A percentile compares a stretch with the other conserved stretches of the same genome.
phyloP scores from a whole-genome alignment of 140 eudicot species.

The Senecio squalidus region DNA sequence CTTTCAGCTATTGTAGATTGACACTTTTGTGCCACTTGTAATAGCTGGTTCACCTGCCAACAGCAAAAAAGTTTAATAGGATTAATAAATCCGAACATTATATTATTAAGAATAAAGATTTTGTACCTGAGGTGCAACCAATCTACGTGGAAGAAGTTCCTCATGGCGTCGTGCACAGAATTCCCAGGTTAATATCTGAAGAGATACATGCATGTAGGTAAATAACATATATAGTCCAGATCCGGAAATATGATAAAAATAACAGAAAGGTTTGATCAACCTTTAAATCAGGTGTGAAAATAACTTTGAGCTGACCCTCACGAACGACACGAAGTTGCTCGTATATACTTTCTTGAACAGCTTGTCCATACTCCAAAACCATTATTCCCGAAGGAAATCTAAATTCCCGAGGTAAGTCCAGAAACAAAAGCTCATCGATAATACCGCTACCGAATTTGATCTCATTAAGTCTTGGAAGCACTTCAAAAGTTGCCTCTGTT shows the following conservation, averaged over 20 bases:
- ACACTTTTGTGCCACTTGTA: slow-evolving; percentile 88
- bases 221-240: background rate
- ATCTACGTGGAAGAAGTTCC: slow-evolving; percentile 87
- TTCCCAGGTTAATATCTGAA: slow-evolving; percentile 92
- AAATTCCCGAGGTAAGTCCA: slow-evolving; percentile 82
- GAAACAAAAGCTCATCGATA: slow-evolving; percentile 81
- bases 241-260: background rate
- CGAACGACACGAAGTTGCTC: slow-evolving; percentile 99
- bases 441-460: slow-evolving; percentile 89
- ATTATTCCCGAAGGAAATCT: slow-evolving; percentile 76
- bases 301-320: slow-evolving; percentile 89
- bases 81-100: background rate
- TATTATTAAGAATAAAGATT: background rate
- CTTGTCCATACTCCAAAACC: slow-evolving; percentile 88
- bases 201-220: background rate
- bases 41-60: slow-evolving; percentile 73
- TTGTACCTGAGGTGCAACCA: slow-evolving; percentile 90
- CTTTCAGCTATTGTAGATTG: slow-evolving; percentile 69
- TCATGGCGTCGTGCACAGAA: slow-evolving; percentile 96
- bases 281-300: slow-evolving; percentile 84
- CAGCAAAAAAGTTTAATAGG: background rate
- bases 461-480: slow-evolving; percentile 89
- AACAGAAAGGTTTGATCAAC: slow-evolving; percentile 22
- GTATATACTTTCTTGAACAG: slow-evolving; percentile 91
- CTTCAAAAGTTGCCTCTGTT: slow-evolving; percentile 95